Percentiles rank a stretch among this genome's conserved stretches.
Conservation (phyloP, 2,329 filamentous ascomycete species). For the Neurospora sp. region DNA sequence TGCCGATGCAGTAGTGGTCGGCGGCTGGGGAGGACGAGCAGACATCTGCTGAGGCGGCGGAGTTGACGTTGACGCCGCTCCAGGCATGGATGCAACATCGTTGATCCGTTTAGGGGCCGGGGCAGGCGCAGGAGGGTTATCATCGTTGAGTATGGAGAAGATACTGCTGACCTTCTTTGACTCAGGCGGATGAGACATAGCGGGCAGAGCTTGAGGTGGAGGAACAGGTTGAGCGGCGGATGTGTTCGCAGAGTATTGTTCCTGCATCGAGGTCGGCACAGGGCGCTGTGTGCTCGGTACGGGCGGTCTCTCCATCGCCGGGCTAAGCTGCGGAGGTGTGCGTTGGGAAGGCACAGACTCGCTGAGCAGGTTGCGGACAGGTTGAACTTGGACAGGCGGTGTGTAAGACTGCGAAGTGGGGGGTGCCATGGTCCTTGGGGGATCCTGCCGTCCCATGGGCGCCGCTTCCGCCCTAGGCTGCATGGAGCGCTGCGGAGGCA, state of each 20-base stretch:
- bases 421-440: slow-evolving; percentile 27
- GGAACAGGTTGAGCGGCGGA: slow-evolving; percentile 19
- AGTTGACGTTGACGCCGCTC: slow-evolving; percentile 34
- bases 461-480: slow-evolving; percentile 31
- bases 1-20: slow-evolving; percentile 28
- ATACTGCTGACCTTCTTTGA: slow-evolving; percentile 51
- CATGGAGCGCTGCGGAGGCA: slow-evolving; percentile 29
- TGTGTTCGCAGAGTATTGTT: slow-evolving; percentile 12
- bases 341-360: slow-evolving; percentile 28
- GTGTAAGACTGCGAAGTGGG: slow-evolving; percentile 24
- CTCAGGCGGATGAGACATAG: slow-evolving; percentile 33
- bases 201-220: slow-evolving; percentile 29
- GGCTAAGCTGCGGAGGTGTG: slow-evolving; percentile 23
- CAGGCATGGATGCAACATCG: slow-evolving; percentile 30
- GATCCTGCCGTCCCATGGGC: slow-evolving; percentile 31
- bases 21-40: slow-evolving; percentile 29
- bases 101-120: slow-evolving; percentile 38
- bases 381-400: slow-evolving; percentile 26
- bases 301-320: slow-evolving; percentile 22
- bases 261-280: slow-evolving; percentile 19
- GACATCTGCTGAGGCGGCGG: slow-evolving; percentile 39
- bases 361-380: slow-evolving; percentile 19
- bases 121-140: slow-evolving; percentile 39
- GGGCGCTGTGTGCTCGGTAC: slow-evolving; percentile 29
- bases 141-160: slow-evolving; percentile 54